Base-by-base conservation (phyloP, 306 rosid species). In the Ormosia emarginata region DNA sequence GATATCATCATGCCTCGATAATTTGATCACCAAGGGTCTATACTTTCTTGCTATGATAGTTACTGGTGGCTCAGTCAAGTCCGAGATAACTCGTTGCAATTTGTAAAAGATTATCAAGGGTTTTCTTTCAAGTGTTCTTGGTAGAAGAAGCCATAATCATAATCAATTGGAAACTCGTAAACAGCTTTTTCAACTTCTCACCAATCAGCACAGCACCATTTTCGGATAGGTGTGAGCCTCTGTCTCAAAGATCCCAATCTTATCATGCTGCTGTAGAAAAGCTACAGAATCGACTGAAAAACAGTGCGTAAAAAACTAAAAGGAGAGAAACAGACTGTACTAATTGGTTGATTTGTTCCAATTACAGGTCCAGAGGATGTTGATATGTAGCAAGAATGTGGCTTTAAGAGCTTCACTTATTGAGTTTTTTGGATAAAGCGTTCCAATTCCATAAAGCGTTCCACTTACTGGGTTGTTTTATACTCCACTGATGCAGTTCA, bases 1-100 rank as follows among this genome's bases (percentile, higher is more conserved):
- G 79, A 55, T 86, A 65, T 79, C 57, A 17, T 89, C 93, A 1
- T 80, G 80, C 71, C 87, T 95, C 24, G 88, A 93, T 81, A 79
- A 86, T 68, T 87, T 95, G 86, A 88, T 91, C 59, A 89, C 83
- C 72, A 90, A 79, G 75, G 99, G 93, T 53, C 90, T 95, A 46
- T 86, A 87, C 83, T 81, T 53, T 63, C 86, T 90, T 87, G 90
- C 94, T 11, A 40, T 24, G 85, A 65, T 83, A 71, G 86, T 95
- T 74, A 71, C 84, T 12, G 87, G 85, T 74, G 89, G 81, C 70
- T 82, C 87, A 2, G 65, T 33, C 30, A 59, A 89, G 56, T 86
- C 83, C 58, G 93, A 78, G 85, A 83, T 80, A 71, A 95, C 96
- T 64, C 90, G 95, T 37, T 84, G 77, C 75, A 89, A 86, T 85